Base-by-base conservation (phyloP, 106 monocot species). In the Acanthochlamys bracteata region DNA sequence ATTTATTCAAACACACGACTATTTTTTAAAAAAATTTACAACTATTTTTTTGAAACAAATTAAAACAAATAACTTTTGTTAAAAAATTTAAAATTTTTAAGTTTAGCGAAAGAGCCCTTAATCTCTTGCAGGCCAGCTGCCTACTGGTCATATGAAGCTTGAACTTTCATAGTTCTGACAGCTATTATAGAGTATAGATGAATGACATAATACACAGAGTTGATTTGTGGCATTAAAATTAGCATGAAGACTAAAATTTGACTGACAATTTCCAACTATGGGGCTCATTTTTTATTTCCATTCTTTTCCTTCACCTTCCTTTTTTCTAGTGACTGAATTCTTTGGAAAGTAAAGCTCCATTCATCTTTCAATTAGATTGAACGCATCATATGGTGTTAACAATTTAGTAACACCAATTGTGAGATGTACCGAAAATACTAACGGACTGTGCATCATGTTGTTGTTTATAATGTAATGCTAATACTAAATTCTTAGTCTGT, bases 121-220 rank as follows among this genome's bases (percentile, higher is more conserved):
- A 55, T 49, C 15, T 55, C 17, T 59, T 56, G 79, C 67, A 83
- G 86, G 79, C 13, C 17, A 67, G 13, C 20, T 62, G 54, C 43
- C 74, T 57, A 59, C 64, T 69, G 59, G 61, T 69, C 73, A 74
- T 20, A 69, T 65, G 73, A 79, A 79, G 59, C 63, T 79, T 69
- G 73, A 79, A 53, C 74, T 74, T 15, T 74, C 69, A 74, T 51
- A 19, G 22, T 23, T 22, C 10, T 15, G 51, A 11, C 59, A 45
- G 7, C 0, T 19, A 10, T n/a, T n/a, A 51, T 52, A 62, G 22
- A 64, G 63, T 47, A 45, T 42, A 60, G 10, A 16, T 56, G 19
- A 13, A 20, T 22, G 20, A n/a, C 52, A 19, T 19, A 55, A 21
- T 79, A 68, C 73, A 74, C 45, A 79, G 63, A 79, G 10, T 17